phyloP scores from a whole-genome alignment of 345 rosid genomes.

The Pugionium cornutum region DNA sequence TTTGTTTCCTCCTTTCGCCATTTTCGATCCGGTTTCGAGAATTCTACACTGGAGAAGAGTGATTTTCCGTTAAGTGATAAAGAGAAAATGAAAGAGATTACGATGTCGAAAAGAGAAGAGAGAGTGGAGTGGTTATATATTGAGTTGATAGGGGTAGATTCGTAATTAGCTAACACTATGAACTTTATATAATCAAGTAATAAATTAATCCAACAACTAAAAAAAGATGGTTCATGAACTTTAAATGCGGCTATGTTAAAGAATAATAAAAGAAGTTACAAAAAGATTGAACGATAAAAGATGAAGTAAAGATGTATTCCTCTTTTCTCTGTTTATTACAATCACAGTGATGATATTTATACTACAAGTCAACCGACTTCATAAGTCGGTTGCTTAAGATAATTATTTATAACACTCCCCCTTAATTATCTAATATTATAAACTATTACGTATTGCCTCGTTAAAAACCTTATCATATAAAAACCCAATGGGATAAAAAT shows the following conservation, averaged over 20 bases:
- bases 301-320: too few relatives aligned
- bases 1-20: constrained; percentile 80
- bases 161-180: not conserved
- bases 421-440: too few relatives aligned
- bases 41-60: not conserved
- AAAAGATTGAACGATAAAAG: too few relatives aligned
- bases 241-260: constrained; percentile 33
- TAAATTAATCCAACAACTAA: constrained; percentile 27
- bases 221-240: constrained; percentile 38
- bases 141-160: constrained; percentile 19
- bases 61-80: constrained; percentile 17
- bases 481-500: too few relatives aligned
- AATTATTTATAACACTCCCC: too few relatives aligned
- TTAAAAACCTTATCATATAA: too few relatives aligned
- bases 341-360: too few relatives aligned
- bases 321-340: too few relatives aligned
- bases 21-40: constrained; percentile 19
- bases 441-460: too few relatives aligned
- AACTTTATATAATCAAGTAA: constrained; percentile 7
- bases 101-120: constrained; percentile 11
- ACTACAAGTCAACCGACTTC: too few relatives aligned
- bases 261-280: too few relatives aligned
- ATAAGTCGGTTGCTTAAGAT: too few relatives aligned
- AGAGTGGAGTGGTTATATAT: constrained; percentile 17
- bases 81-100: constrained; percentile 13